A percentile compares a stretch with the other conserved stretches of the same genome.
phyloP scores from a whole-genome alignment of 2,329 filamentous ascomycete genomes.

The Chrysoporthe puriensis region DNA sequence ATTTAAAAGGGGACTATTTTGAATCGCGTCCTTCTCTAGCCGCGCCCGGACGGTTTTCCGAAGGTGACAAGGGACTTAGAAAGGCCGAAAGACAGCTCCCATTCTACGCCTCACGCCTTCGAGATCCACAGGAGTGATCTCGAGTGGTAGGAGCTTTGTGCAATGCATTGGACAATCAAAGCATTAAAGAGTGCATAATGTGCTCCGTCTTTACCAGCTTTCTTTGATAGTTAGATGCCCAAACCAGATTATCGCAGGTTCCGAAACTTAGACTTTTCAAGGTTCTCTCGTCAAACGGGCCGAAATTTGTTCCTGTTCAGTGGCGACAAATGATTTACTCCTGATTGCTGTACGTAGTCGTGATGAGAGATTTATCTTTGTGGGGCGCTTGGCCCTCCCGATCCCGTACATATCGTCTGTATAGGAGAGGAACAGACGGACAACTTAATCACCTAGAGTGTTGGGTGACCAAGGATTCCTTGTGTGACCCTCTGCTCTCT shows the following conservation, averaged over 20 bases:
- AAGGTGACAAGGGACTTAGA: too few relatives aligned
- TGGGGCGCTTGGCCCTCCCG: neutral
- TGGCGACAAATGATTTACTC: neutral
- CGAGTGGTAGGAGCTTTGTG: too few relatives aligned
- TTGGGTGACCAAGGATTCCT: neutral
- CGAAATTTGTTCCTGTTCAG: neutral
- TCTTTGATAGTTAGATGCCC: neutral
- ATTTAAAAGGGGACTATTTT: too few relatives aligned
- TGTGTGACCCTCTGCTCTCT: neutral
- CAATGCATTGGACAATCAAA: too few relatives aligned
- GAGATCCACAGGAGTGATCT: too few relatives aligned
- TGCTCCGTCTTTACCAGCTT: too few relatives aligned
- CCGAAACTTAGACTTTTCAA: neutral
- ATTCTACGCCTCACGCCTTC: too few relatives aligned
- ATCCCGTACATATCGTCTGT: neutral
- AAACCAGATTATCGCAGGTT: neutral
- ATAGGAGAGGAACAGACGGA: neutral
- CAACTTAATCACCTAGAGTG: neutral
- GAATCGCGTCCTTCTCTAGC: too few relatives aligned
- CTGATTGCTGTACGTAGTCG: neutral
- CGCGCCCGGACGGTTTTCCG: too few relatives aligned
- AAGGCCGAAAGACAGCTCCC: too few relatives aligned
- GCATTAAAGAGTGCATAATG: too few relatives aligned
- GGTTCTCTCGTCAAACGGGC: neutral
- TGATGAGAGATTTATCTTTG: neutral